Base-by-base conservation (phyloP, 2,329 filamentous ascomycete species). In the Cercospora beticola region DNA sequence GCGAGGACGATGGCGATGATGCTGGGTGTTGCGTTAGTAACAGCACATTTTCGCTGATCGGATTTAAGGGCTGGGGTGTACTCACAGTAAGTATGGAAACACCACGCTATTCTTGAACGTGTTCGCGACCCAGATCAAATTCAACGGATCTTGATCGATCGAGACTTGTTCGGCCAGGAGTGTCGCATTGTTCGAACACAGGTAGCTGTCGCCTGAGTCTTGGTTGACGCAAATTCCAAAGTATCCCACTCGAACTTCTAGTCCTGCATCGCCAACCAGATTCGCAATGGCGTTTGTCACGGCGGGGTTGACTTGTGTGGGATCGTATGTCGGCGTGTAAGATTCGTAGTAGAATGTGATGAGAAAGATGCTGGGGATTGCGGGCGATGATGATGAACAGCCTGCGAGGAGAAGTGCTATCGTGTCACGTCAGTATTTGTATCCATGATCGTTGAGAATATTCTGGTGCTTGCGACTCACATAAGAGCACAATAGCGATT, bases 71-170 rank as follows among this genome's bases (percentile, higher is more conserved):
- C 23, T 56, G 28, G 21, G 58, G 26, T 56, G 23, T 8, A 74
- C 92, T 84, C 81, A 95, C 91, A 99, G 90, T 21, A 99, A 84
- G 78, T 98, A 99, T 9, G 95, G 95, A 79, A 99, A 99, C 56
- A 99, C 94, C 79, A 99, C 95, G 82, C 94, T 94, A 81, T 98
- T 93, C 81, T 98, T 98, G 84, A 99, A 99, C 73, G 97, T 97
- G 75, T 91, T 90, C 26, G 95, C 94, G 65, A 99, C 88, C 95
- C 94, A 99, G 76, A 99, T 94, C 76, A 99, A 84, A 81, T 99
- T 99, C 77, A 99, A 85, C 46, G 95, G 95, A 82, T 99, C 95
- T 81, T 97, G 92, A 77, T 97, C 93, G 52, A 97, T 88, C 21
- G 88, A 90, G 54, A 98, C 88, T 81, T 97, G 90, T 79, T 95